These are phyloP conservation scores for Dryas integrifolia DNA, from an alignment of 331 rosid genomes.

Conservation along the genomic window DNA sequence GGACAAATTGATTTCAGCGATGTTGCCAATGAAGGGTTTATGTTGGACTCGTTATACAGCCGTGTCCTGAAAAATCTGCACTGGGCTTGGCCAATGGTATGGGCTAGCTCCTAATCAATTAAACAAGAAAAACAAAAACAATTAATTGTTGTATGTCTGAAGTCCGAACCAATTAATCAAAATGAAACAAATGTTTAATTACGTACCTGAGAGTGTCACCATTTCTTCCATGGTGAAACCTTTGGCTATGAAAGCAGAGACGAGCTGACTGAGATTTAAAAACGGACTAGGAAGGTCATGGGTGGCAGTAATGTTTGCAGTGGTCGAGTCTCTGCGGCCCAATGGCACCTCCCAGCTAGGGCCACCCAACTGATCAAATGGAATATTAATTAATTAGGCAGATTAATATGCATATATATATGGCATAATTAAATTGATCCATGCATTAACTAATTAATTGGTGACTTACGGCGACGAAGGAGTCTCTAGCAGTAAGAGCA, in stretches of 20 bases:
- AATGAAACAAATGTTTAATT: too few species aligned
- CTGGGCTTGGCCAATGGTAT: conserved; percentile 63
- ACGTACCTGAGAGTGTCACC: conserved; percentile 63
- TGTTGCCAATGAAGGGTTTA: conserved; percentile 46
- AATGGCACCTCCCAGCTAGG: conserved; percentile 49
- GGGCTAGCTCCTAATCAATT: conserved; percentile 38
- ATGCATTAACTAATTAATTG: too few species aligned
- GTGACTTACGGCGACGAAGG: conserved; percentile 55
- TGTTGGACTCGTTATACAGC: conserved; percentile 60
- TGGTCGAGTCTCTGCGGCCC: conserved; percentile 79
- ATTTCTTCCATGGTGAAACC: conserved; percentile 54
- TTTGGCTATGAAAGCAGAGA: conserved; percentile 49
- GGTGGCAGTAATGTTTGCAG: conserved; percentile 57
- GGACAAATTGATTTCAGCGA: conserved; percentile 55
- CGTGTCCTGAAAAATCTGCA: conserved; percentile 46
- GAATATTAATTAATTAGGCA: neutral
- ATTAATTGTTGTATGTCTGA: neutral
- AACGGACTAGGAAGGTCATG: conserved; percentile 53
- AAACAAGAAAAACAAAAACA: neutral
- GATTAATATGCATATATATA: too few species aligned
- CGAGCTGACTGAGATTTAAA: conserved; percentile 39
- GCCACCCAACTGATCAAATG: conserved; percentile 52
- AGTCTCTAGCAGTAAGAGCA: conserved; percentile 62
- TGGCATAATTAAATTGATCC: too few species aligned
- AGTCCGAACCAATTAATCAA: too few species aligned